Percentiles rank a stretch among this genome's conserved stretches.
Conservation (phyloP, 169 alveolate species). For the Theileria equi region DNA sequence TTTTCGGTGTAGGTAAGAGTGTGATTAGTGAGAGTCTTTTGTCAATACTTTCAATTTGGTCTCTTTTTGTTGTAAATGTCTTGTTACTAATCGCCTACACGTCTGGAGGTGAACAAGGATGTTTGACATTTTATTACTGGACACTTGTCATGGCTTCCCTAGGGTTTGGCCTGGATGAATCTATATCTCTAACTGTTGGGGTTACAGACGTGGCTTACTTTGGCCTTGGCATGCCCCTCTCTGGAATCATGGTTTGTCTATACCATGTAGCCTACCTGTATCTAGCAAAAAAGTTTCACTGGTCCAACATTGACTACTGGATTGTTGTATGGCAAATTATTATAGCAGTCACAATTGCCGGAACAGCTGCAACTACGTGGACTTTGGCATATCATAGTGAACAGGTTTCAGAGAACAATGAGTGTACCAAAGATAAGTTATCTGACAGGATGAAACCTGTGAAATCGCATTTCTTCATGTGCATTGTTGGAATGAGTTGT, state of each 20-base stretch:
- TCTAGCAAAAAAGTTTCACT: neutral
- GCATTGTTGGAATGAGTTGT: conserved; percentile 3
- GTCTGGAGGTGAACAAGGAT: too few species aligned
- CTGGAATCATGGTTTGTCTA: neutral
- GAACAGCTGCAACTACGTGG: too few species aligned
- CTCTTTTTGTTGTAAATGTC: too few species aligned
- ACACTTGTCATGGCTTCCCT: neutral
- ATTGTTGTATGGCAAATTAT: too few species aligned
- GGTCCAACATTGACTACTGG: neutral
- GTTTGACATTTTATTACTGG: too few species aligned
- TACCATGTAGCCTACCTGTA: neutral
- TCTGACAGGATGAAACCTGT: too few species aligned
- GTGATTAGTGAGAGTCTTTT: too few species aligned
- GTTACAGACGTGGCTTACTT: neutral
- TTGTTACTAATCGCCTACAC: too few species aligned
- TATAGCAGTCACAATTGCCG: too few species aligned
- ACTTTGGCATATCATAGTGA: too few species aligned
- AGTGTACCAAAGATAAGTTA: neutral
- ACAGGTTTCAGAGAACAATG: neutral
- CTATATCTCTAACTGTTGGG: neutral
- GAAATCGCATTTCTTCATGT: conserved; percentile 11
- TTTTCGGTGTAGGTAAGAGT: too few species aligned
- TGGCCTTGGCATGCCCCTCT: neutral
- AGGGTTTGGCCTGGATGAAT: neutral
- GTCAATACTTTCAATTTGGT: too few species aligned